Evolutionary conservation across 2,329 filamentous ascomycete species (phyloP), one percentile per base, ranked within the genome.

Genomic region (Hortaea sp.): DNA sequence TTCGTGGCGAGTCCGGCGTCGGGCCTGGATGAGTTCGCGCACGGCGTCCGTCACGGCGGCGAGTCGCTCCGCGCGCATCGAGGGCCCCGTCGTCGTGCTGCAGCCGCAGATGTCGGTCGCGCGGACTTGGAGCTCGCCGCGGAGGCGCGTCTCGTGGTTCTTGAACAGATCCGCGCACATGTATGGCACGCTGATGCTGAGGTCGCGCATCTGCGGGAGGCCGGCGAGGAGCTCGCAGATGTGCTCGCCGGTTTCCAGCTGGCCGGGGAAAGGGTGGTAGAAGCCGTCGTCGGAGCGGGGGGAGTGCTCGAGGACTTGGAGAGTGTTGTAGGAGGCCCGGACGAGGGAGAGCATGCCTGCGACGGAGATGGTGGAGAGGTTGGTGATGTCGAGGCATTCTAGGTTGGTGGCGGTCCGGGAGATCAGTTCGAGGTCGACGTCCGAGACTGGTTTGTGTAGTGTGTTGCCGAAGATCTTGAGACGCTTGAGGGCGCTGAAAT

Each of bases 381-480:
- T 73, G 6, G 73, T 75, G 52, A 77, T 61, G 57, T 77, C 72
- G 41, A 77, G 70, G 49, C 73, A 72, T 50, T 74, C 67, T 20
- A 77, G 68, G 41, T 66, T 66, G 1, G 66, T 73, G 6, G 73
- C 74, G 1, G 73, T 76, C 40, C 67, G 67, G 27, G 74, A 69
- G 46, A 77, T 74, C 43, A 66, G 65, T 34, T 64, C 62, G 29
- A 77, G 62, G 51, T 77, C 74, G 3, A 61, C 57, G 48, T 77
- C 73, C 32, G 61, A 69, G 50, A 77, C 63, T 3, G 73, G 73
- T 63, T 71, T 72, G 59, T 74, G 69, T 38, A 67, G 69, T 5
- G 73, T 75, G 59, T 75, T 71, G 47, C 74, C 74, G 51, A 76
- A 75, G 47, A 77, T 67, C 59, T 77, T 77, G 44, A 77, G 60